Percentiles rank a stretch among this genome's conserved stretches.
These are phyloP conservation scores for Pichia occidentalis DNA, from an alignment of 805 yeast species.

Conservation along the genomic window DNA sequence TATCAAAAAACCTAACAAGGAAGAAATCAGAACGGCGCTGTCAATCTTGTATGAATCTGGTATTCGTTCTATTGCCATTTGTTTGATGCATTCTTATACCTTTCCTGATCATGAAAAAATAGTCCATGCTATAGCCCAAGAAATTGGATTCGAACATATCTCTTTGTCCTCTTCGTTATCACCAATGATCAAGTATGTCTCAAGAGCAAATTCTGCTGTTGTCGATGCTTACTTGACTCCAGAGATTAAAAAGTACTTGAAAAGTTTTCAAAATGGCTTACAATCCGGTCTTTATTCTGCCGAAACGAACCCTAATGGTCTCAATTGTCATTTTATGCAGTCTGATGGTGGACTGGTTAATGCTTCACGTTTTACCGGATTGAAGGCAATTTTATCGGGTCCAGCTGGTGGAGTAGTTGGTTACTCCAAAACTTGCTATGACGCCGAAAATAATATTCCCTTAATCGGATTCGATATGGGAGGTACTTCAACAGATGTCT, in stretches of 20 bases:
- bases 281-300: slow-evolving; percentile 40
- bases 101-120: slow-evolving; percentile 60
- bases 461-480: slow-evolving; percentile 85
- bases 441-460: slow-evolving; percentile 46
- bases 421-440: slow-evolving; percentile 73
- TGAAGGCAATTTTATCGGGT: slow-evolving; percentile 83
- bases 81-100: slow-evolving; percentile 66
- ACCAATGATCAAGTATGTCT: slow-evolving; percentile 72
- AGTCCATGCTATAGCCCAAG: slow-evolving; percentile 53
- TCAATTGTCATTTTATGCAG: slow-evolving; percentile 79
- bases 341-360: slow-evolving; percentile 92
- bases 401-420: slow-evolving; percentile 99
- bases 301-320: slow-evolving; percentile 35
- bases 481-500: slow-evolving; percentile 82
- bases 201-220: slow-evolving; percentile 74
- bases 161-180: slow-evolving; percentile 62
- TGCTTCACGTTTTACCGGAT: slow-evolving; percentile 75
- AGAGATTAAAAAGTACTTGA: slow-evolving; percentile 57
- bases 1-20: slow-evolving; percentile 42
- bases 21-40: slow-evolving; percentile 36
- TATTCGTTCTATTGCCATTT: slow-evolving; percentile 61
- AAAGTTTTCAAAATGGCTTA: slow-evolving; percentile 56
- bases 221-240: slow-evolving; percentile 84
- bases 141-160: slow-evolving; percentile 61
- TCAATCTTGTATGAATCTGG: slow-evolving; percentile 46